Base-by-base conservation (phyloP, 805 yeast genomes). In the Yamadazyma kitorensis region DNA sequence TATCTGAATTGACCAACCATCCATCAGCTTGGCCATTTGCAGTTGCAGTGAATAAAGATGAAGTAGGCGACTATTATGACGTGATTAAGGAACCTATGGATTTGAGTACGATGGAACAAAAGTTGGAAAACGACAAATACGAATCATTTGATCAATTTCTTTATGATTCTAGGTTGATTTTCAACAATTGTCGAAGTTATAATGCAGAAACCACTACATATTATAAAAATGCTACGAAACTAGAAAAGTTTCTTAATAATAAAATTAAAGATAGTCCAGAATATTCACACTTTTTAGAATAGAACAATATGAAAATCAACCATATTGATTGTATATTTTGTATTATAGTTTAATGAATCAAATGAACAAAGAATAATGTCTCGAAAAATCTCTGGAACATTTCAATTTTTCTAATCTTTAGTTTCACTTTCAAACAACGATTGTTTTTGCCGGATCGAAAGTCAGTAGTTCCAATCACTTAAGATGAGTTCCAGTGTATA, bases 61-160 rank as follows among this genome's bases (percentile, higher is more conserved):
- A 93, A 55, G 98, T 93, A 8, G 87, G 94, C 1, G 98, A 93
- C 60, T 93, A 93, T 55, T 93, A 91, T 59, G 95, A 87, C 45
- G 93, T 93, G 18, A 91, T 93, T 45, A 88, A 88, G 54, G 97
- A 93, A 56, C 98, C 99, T 5, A 93, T 93, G 98, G 98, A 93
- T 55, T 68, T 93, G 36, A 80, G 93, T 27, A 88, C 97, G 0
- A 93, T 93, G 96, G 98, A 93, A 54, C 81, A 76, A 52, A 87
- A 89, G 55, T 69, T 93, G 22, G 98, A 91, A 43, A 86, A 85
- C 51, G 96, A 93, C 61, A 84, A 84, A 47, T 93, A 93, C 59
- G 86, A 85, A 43, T 77, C 84, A 10, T 82, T 93, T 74, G 96
- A 88, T 48, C 91, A 88, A 51, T 93, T 89, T 56, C 72, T 89